phyloP scores from a whole-genome alignment of 257 asterid genomes.

The Ocimum tenuiflorum region DNA sequence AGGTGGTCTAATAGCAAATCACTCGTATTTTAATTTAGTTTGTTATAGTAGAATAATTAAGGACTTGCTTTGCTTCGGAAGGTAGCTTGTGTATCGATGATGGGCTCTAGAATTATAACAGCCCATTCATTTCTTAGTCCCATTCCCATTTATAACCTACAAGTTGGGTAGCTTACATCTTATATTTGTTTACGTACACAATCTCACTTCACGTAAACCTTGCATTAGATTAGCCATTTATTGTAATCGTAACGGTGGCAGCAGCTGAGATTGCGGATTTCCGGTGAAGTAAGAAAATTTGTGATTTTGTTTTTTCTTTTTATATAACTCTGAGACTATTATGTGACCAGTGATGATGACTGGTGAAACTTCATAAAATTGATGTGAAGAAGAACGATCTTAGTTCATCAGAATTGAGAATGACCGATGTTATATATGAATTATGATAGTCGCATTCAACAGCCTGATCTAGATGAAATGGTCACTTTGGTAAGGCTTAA shows the following conservation, averaged over 20 bases:
- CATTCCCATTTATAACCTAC: neutral
- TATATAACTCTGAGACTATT: neutral
- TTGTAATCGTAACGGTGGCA: neutral
- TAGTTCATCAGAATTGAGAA: neutral
- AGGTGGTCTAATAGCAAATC: too few relatives aligned
- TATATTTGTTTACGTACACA: neutral
- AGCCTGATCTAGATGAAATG: neutral
- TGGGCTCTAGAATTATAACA: neutral
- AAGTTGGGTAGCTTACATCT: neutral
- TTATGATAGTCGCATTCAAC: neutral
- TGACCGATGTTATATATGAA: neutral
- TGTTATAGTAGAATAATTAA: neutral
- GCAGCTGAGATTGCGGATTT: slow-evolving; percentile 11
- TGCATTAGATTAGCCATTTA: neutral
- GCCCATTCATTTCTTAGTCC: neutral
- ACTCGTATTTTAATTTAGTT: neutral
- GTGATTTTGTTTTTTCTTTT: neutral
- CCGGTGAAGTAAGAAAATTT: neutral
- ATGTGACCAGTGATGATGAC: neutral
- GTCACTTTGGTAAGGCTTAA: neutral
- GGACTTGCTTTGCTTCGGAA: too few relatives aligned
- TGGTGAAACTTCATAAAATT: neutral
- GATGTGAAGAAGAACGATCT: neutral
- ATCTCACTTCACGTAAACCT: neutral
- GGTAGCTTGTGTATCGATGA: neutral